Evolutionary conservation across 2,329 filamentous ascomycete genomes (phyloP).

Genomic region (Verticillium alfalfae): DNA sequence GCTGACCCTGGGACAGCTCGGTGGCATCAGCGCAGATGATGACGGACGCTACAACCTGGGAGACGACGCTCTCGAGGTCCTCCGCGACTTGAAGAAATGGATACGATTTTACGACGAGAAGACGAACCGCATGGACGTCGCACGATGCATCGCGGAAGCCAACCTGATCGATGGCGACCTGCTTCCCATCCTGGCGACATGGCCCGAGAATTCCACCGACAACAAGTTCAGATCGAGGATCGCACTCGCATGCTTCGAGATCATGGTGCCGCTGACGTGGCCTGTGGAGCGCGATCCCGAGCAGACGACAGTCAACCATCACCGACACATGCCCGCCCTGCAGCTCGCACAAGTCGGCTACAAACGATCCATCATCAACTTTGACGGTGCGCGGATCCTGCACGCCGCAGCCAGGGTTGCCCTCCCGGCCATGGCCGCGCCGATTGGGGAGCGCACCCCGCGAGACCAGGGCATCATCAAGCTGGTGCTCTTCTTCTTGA

Average conservation of each 20-base stretch:
- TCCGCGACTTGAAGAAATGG: conserved; percentile 94
- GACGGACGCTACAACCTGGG: conserved; percentile 82
- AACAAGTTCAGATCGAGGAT: conserved; percentile 73
- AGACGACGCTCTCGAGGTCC: conserved; percentile 85
- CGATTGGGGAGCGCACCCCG: conserved; percentile 67
- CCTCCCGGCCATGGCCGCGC: conserved; percentile 77
- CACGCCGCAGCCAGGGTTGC: conserved; percentile 76
- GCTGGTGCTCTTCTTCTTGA: conserved; percentile 79
- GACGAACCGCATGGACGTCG: conserved; percentile 89
- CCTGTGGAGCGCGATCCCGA: conserved; percentile 75
- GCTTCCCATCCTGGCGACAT: conserved; percentile 79
- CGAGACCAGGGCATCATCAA: conserved; percentile 92
- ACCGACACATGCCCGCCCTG: conserved; percentile 84
- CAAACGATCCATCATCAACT: conserved; percentile 83
- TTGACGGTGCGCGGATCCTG: conserved; percentile 70
- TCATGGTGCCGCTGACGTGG: conserved; percentile 92
- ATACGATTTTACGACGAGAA: conserved; percentile 92
- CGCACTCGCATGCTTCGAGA: conserved; percentile 79
- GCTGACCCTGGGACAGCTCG: conserved; percentile 54
- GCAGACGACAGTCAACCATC: conserved; percentile 86
- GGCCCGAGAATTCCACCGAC: conserved; percentile 67
- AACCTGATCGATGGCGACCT: conserved; percentile 89
- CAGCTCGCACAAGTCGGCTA: conserved; percentile 84
- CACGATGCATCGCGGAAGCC: conserved; percentile 83
- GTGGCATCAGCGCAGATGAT: conserved; percentile 73